Evolutionary conservation across 2,329 filamentous ascomycete genomes (phyloP), one percentile per base, ranked within the genome.

Genomic region (Penicillium thymicola): DNA sequence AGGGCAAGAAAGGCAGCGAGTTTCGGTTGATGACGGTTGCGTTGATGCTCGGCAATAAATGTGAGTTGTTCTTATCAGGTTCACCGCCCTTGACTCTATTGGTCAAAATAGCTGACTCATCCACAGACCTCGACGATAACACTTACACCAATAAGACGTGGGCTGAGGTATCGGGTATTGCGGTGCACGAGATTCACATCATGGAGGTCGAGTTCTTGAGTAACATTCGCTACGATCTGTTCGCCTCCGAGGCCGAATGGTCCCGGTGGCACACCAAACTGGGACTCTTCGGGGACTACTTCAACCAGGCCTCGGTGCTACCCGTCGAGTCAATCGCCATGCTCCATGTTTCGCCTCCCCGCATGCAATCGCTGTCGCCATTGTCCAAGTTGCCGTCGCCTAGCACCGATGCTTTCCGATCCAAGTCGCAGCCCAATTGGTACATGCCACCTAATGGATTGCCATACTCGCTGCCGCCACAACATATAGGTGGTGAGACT

Each of bases 201-300:
- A 99, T 99, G 94, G 94, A 99, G 73, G 94, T 99, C n/a, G 94
- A 99, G 73, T 99, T 99, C 67, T 80, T 99, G 61, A 97, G 93
- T 79, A 97, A 97, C 75, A 96, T 99, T 88, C 86, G 93, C 68
- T 99, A 97, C 76, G 92, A 90, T 66, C 80, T 99, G 8, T 87
- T 93, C 70, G 91, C 90, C 4, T 95, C 92, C 4, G 87, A 91
- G 70, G 82, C 86, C 51, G 85, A 96, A 71, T 99, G 94, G 94
- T 82, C 86, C 47, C 83, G 86, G 52, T 97, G 94, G 94, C 87
- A 97, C 67, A 79, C 81, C 59, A 92, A 92, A 72, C 80, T 97
- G 53, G 84, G 88, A 51, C 88, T 87, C 63, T 97, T 97, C 70
- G 87, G 87, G 62, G 85, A 87, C 51, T 97, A 92, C 75, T 92